These are phyloP conservation scores for Blastomyces parvus DNA, from an alignment of 2,329 filamentous ascomycete genomes.

Conservation along the genomic window DNA sequence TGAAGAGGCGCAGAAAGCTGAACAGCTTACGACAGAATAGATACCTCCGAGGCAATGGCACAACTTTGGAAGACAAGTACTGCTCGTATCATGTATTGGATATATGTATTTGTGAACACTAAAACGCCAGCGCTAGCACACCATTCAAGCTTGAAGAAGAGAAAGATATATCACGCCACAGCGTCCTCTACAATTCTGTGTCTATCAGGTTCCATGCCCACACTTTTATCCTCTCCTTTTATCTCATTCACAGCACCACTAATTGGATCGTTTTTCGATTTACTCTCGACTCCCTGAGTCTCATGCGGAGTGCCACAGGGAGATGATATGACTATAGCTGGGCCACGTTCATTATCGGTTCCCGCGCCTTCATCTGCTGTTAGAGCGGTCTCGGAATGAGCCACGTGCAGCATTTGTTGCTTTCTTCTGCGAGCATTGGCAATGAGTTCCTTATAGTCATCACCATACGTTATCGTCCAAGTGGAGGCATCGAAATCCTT, in stretches of 20 bases:
- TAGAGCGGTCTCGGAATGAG: conserved; percentile 19
- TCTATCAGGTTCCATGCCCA: conserved; percentile 50
- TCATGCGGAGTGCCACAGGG: neutral
- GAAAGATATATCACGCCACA: neutral
- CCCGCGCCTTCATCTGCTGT: conserved; percentile 4
- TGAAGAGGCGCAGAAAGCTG: conserved; percentile 15
- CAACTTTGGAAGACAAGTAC: neutral
- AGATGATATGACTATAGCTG: too few species aligned
- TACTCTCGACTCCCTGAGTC: neutral
- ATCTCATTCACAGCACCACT: conserved; percentile 26
- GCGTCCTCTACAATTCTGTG: conserved; percentile 5
- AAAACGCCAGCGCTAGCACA: neutral
- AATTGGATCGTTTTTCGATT: neutral
- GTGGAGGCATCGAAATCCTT: conserved; percentile 79
- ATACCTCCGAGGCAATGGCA: neutral
- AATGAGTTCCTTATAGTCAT: conserved; percentile 71
- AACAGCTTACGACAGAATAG: neutral
- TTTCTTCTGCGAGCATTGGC: conserved; percentile 57
- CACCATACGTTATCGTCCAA: conserved; percentile 64
- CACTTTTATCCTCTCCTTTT: conserved; percentile 44
- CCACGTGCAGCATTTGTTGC: conserved; percentile 5
- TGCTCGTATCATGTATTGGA: neutral
- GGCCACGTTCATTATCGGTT: neutral
- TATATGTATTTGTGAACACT: neutral
- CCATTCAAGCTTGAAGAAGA: neutral